Conservation (phyloP, 1,284 basidiomycete genomes). For the Hypsizygus ulmarius region DNA sequence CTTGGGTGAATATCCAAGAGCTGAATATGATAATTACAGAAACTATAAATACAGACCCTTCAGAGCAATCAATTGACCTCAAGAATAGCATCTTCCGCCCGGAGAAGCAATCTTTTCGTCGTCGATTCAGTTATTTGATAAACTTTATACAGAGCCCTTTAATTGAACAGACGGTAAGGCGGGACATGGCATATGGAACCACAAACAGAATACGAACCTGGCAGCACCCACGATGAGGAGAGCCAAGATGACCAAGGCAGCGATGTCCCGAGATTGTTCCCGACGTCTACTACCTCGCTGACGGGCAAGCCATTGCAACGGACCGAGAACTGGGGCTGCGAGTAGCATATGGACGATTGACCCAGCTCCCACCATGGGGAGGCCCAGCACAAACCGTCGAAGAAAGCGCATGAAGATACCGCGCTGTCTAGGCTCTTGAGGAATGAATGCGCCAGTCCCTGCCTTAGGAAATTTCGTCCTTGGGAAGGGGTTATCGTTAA, state of each 20-base stretch:
- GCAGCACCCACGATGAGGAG: constrained; percentile 62
- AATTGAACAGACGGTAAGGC: constrained; percentile 7
- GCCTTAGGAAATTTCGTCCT: constrained; percentile 6
- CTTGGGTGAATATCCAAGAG: constrained; percentile 1
- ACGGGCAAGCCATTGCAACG: constrained; percentile 65
- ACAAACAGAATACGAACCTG: constrained; percentile 44
- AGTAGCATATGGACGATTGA: constrained; percentile 70
- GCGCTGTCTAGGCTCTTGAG: constrained; percentile 9
- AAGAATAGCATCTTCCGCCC: constrained; percentile 75
- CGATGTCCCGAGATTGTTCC: constrained; percentile 56
- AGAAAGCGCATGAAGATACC: constrained; percentile 55
- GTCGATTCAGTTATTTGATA: constrained; percentile 61
- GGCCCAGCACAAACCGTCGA: constrained; percentile 66
- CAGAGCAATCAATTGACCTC: constrained; percentile 53
- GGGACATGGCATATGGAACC: constrained; percentile 4
- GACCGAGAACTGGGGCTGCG: constrained; percentile 56
- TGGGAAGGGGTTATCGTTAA: constrained; percentile 32
- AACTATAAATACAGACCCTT: constrained; percentile 4
- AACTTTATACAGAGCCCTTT: constrained; percentile 66
- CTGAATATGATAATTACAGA: constrained; percentile 13
- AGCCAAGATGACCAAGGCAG: constrained; percentile 59
- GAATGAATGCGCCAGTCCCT: constrained; percentile 17
- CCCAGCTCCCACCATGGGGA: constrained; percentile 75
- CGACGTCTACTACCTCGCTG: constrained; percentile 54
- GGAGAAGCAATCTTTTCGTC: constrained; percentile 59